Evolutionary conservation across 1,284 basidiomycete species (phyloP), one percentile per base, ranked within the genome.

Genomic region (Bjerkandera adusta): DNA sequence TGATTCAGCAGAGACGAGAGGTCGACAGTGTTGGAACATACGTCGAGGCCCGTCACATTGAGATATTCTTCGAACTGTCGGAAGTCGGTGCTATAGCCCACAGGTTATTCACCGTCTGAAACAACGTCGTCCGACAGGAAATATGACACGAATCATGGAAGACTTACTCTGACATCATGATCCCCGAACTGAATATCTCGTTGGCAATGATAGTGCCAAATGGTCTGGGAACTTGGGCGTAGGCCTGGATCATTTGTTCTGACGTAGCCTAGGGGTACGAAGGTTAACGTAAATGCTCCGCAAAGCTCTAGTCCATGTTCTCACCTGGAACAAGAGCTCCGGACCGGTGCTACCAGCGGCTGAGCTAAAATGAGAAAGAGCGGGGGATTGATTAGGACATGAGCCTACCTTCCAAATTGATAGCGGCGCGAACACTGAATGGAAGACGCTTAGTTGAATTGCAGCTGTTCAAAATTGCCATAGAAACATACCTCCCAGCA

Each of bases 61-160:
- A 97, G 74, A 63, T 99, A 99, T 53, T 89, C 72, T 59, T 94
- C 89, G 55, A 98, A 99, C 60, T 98, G 95, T 26, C 92, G 81
- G 59, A 95, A 96, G 63, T 96, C 92, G 35, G 92, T 97, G 59
- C 90, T 92, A 39, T 37, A 45, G 16, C 36, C 4, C 18, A 37
- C 13, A 10, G 12, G 34, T 43, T 24, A 50, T 43, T 22, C n/a
- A 25, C 27, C 39, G 24, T 47, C 30, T 24, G 16, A 8, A 34
- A 7, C 30, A n/a, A n/a, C 25, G 25, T 16, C 8, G 49, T 32
- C 22, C 13, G 18, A 42, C 16, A 36, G n/a, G 22, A 13, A 26
- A 35, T 16, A 32, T 3, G 35, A 37, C 8, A 51, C 34, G 29
- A 10, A 15, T 15, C 39, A 33, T n/a, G 42, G 33, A 25, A 7